Base-by-base conservation (phyloP, 2,329 filamentous ascomycete genomes). In the Diaporthe velutina region DNA sequence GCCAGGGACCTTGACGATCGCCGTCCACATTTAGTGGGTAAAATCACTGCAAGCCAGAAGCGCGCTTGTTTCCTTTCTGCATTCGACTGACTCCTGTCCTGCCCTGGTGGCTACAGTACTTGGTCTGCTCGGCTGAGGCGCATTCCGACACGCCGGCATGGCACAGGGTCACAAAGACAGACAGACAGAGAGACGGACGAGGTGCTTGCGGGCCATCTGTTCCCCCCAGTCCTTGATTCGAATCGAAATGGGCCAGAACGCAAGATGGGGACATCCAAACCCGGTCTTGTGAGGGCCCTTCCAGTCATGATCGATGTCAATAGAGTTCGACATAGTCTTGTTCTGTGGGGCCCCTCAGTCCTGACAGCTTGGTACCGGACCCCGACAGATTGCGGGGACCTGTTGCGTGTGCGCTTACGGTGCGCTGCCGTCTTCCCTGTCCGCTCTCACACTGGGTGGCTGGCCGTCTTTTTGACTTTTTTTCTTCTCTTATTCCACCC, bases 11-110 rank as follows among this genome's bases (percentile, higher is more conserved):
- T 54, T 52, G 64, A 40, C n/a, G 64, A 68, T 68, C 64, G 33
- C 64, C 30, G 50, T 52, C 45, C 48, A 68, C 40, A 38, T 68
- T 68, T 68, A 68, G 64, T 68, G 64, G 64, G 64, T 68, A 68
- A 54, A 54, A 5, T 35, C 61, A 25, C 30, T 33, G 42, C 60
- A 50, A 48, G 58, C 58, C 58, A 64, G 38, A 25, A 48, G 38
- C 42, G 19, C 42, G 42, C 60, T n/a, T 35, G 60, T 66, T 19
- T 50, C 25, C 42, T 42, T 7, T n/a, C 50, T 48, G 60, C 60
- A 66, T 48, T 42, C 50, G 60, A 45, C 58, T 30, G 15, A 35
- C 58, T 45, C 58, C 35, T 42, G 58, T 61, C 15, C 54, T 33
- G 50, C 5, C 17, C 50, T n/a, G 25, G 50, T 15, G 28, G 5